Base-by-base conservation (phyloP, 176 grass and related monocot genomes). In the Aegilops umbellulata region DNA sequence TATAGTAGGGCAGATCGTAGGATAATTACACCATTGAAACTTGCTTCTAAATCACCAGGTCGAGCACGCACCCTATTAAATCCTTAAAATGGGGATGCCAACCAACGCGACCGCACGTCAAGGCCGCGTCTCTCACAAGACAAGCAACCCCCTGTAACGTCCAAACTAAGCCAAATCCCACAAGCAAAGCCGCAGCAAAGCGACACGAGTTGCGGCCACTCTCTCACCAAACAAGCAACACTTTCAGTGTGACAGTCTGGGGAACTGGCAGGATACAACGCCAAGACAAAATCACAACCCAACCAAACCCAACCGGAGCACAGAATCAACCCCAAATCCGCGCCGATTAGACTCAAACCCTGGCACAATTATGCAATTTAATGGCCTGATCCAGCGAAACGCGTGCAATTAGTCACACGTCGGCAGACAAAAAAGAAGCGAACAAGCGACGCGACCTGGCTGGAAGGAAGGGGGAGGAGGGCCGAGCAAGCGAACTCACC, bases 191-290 rank as follows among this genome's bases (percentile, higher is more conserved):
- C 80, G 75, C 34, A 34, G 11, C 31, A 27, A 74, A 75, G 74
- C 80, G 72, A 25, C 42, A 44, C 29, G 53, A 8, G 39, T 24
- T 47, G 13, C 80, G 57, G 25, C 61, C 66, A 83, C 27, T 42
- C 23, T 47, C 65, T 30, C 84, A 83, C 73, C 80, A 41, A 87
- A 79, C 74, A 83, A 86, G 74, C 80, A 86, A 73, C 63, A 60
- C 29, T 53, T 16, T 30, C 65, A 73, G 31, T 19, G 39, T 34
- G 19, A 70, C 83, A 34, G 78, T 39, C 41, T 39, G 49, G 23
- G 36, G 32, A 9, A 39, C 19, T n/a, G 69, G 22, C 78, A 17
- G 26, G 62, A 63, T 41, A 57, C 26, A 83, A 79, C 31, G 2
- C 24, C 31, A 35, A 23, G 69, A 29, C 42, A 79, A 66, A 24